Conservation (phyloP, 2,329 filamentous ascomycete genomes). For the Fusarium begoniae region DNA sequence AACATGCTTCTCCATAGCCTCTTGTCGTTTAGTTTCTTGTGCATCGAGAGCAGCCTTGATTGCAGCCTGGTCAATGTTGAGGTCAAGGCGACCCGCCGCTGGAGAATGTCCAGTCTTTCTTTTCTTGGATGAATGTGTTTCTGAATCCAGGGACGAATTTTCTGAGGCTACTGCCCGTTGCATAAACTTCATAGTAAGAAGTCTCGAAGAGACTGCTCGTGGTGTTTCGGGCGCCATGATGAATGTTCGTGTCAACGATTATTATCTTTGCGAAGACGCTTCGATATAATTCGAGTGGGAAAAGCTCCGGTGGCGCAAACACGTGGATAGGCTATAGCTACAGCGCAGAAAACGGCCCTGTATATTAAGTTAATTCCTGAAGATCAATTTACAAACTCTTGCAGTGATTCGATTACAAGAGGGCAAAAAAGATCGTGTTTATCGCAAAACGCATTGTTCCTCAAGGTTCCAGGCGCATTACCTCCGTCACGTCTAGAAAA, state of each 20-base stretch:
- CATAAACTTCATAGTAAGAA: constrained; percentile 98
- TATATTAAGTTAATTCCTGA: neutral
- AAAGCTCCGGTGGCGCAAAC: neutral
- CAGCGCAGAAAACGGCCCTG: neutral
- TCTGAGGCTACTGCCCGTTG: constrained; percentile 79
- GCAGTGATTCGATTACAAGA: neutral
- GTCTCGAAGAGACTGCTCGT: constrained; percentile 82
- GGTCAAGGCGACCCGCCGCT: constrained; percentile 50
- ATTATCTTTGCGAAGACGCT: constrained; percentile 1
- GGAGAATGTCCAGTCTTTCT: constrained; percentile 59
- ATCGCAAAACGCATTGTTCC: constrained; percentile 8
- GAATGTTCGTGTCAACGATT: neutral
- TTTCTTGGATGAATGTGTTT: constrained; percentile 69
- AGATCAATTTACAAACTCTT: neutral
- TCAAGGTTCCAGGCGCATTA: constrained; percentile 1
- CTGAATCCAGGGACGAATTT: constrained; percentile 56
- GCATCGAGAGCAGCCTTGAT: constrained; percentile 71
- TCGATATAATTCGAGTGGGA: neutral
- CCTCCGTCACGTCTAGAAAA: constrained; percentile 16
- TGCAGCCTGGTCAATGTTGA: constrained; percentile 64
- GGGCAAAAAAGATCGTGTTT: neutral
- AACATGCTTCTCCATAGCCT: constrained; percentile 69
- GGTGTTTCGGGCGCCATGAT: constrained; percentile 62
- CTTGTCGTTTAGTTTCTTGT: constrained; percentile 72
- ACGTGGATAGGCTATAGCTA: neutral